Evolutionary conservation across 2,329 filamentous ascomycete species (phyloP).

Genomic region (Cytospora leucostoma): DNA sequence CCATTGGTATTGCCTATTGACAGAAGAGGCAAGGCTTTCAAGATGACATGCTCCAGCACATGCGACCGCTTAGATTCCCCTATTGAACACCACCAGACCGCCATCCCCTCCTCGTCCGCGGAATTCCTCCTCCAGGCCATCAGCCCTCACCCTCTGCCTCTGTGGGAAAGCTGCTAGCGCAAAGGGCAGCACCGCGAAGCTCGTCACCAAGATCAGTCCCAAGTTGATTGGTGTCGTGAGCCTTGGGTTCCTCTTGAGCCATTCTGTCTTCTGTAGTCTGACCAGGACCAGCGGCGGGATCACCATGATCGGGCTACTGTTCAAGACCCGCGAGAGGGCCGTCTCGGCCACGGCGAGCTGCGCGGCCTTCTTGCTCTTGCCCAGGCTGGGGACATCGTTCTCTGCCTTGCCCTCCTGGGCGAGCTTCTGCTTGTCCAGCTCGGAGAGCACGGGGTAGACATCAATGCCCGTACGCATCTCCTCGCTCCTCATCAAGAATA

Average conservation of each 20-base stretch:
- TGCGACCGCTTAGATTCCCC: slow-evolving; percentile 68
- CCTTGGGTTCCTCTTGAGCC: slow-evolving; percentile 75
- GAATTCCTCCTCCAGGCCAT: slow-evolving; percentile 82
- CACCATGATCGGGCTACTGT: slow-evolving; percentile 96
- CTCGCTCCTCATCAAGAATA: slow-evolving; percentile 95
- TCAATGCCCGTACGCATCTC: slow-evolving; percentile 94
- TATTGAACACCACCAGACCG: slow-evolving; percentile 92
- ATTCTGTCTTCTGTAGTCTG: slow-evolving; percentile 77
- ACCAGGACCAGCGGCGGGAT: slow-evolving; percentile 86
- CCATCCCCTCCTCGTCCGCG: slow-evolving; percentile 75
- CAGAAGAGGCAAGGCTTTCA: not conserved
- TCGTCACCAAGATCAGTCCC: slow-evolving; percentile 82
- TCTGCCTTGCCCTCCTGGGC: slow-evolving; percentile 61
- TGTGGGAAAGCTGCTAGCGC: slow-evolving; percentile 93
- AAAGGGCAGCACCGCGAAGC: slow-evolving; percentile 83
- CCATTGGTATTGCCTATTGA: not conserved
- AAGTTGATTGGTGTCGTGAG: slow-evolving; percentile 83
- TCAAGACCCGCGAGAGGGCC: slow-evolving; percentile 85
- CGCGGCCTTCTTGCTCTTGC: slow-evolving; percentile 85
- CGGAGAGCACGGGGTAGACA: slow-evolving; percentile 79
- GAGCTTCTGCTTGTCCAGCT: slow-evolving; percentile 63
- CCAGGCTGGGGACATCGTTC: slow-evolving; percentile 69
- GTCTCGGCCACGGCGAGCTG: slow-evolving; percentile 91
- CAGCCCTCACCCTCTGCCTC: slow-evolving; percentile 76
- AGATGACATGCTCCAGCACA: not conserved